phyloP scores from a whole-genome alignment of 2,329 filamentous ascomycete genomes.

The Monilinia aucupariae region DNA sequence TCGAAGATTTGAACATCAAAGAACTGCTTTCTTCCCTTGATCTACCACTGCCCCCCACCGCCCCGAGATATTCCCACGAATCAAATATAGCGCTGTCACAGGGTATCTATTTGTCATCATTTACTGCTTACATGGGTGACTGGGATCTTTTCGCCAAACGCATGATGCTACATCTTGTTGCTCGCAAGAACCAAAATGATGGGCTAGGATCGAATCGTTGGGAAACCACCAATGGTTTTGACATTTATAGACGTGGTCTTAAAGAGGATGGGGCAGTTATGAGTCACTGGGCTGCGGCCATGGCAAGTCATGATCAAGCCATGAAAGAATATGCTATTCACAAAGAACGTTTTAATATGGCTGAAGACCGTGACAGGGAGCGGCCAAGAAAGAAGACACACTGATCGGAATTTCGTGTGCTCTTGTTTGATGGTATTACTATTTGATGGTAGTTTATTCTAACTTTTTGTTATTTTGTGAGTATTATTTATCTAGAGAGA shows the following conservation, averaged over 20 bases:
- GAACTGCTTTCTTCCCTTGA: conserved; percentile 50
- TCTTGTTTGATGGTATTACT: conserved; percentile 1
- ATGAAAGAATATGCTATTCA: conserved; percentile 53
- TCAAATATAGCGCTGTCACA: conserved; percentile 37
- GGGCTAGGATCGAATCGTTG: conserved; percentile 36
- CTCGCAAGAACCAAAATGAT: conserved; percentile 42
- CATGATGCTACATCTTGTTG: conserved; percentile 52
- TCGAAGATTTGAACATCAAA: conserved; percentile 39
- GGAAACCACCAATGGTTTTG: conserved; percentile 44
- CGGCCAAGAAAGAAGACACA: conserved; percentile 19
- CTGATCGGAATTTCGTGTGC: background rate
- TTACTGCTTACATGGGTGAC: conserved; percentile 48
- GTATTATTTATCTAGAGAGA: conserved; percentile 10
- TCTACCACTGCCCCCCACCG: conserved; percentile 45
- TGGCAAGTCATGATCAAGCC: conserved; percentile 53
- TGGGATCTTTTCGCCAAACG: conserved; percentile 48
- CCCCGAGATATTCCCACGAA: conserved; percentile 32
- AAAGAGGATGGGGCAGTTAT: conserved; percentile 61
- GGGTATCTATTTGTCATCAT: conserved; percentile 47
- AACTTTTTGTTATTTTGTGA: conserved; percentile 2
- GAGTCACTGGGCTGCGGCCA: conserved; percentile 54
- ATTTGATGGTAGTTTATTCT: background rate
- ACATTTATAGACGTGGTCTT: conserved; percentile 54
- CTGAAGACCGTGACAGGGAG: conserved; percentile 28
- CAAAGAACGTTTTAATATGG: conserved; percentile 42